Evolutionary conservation across 1,284 basidiomycete species (phyloP).

Genomic region (Boletus subluridellus): DNA sequence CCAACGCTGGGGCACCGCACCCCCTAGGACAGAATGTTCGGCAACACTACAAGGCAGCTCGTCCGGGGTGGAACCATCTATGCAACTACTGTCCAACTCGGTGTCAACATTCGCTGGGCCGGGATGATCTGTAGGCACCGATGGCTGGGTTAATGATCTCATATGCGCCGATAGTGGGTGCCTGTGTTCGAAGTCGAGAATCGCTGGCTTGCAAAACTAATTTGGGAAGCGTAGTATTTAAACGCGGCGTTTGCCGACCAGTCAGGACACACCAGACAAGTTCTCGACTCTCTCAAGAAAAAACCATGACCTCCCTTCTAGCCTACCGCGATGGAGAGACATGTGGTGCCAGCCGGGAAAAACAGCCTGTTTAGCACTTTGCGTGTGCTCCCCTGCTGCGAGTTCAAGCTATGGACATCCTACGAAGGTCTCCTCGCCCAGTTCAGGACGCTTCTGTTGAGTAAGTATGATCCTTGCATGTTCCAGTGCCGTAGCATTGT

Average conservation of each 20-base stretch:
- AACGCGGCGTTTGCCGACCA: not conserved
- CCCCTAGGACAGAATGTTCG: not conserved
- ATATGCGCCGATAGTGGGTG: not conserved
- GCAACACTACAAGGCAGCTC: not conserved
- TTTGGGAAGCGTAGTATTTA: conserved; percentile 1
- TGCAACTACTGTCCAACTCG: not conserved
- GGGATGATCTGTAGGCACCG: not conserved
- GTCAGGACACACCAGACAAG: not conserved
- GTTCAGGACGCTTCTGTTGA: not conserved
- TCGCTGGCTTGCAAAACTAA: conserved; percentile 2
- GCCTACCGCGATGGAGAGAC: not conserved
- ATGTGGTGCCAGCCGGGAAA: not conserved
- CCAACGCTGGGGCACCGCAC: not conserved
- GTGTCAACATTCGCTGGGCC: not conserved
- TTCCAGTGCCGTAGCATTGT: too few species aligned
- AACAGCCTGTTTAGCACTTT: not conserved
- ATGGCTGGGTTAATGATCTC: not conserved
- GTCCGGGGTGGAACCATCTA: not conserved
- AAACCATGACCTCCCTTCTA: not conserved
- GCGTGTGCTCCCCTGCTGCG: not conserved
- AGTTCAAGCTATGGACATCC: not conserved
- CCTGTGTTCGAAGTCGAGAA: not conserved
- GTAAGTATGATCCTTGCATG: not conserved
- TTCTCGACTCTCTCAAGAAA: not conserved
- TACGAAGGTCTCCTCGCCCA: not conserved